Evolutionary conservation across 2,329 filamentous ascomycete species (phyloP).

Genomic region (Alternaria sp.): DNA sequence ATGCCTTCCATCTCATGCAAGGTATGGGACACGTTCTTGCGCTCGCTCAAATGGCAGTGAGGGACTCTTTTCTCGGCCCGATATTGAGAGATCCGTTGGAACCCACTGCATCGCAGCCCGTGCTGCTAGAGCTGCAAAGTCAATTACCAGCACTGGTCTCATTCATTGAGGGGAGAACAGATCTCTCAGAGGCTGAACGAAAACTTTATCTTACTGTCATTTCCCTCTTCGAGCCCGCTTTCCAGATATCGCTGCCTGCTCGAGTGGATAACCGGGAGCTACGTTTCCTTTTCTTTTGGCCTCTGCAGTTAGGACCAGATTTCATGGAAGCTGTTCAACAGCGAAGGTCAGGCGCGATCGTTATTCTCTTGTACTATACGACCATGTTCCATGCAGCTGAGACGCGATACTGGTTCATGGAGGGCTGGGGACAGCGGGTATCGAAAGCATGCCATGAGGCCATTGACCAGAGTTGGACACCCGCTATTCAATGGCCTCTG

Average conservation of each 20-base stretch:
- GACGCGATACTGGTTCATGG: conserved; percentile 49
- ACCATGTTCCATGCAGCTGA: conserved; percentile 44
- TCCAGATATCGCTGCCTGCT: conserved; percentile 29
- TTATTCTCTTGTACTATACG: conserved; percentile 49
- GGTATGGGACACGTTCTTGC: conserved; percentile 43
- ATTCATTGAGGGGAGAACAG: conserved; percentile 28
- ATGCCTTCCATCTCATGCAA: conserved; percentile 45
- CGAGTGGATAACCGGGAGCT: conserved; percentile 42
- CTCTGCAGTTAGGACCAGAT: conserved; percentile 40
- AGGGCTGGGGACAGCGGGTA: conserved; percentile 41
- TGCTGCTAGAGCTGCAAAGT: conserved; percentile 31
- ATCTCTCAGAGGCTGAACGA: conserved; percentile 26
- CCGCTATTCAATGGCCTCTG: conserved; percentile 34
- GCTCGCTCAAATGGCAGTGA: conserved; percentile 23
- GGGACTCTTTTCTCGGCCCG: conserved; percentile 31
- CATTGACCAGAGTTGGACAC: conserved; percentile 34
- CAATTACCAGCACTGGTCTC: conserved; percentile 26
- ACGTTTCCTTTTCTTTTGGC: conserved; percentile 48
- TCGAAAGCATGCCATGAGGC: conserved; percentile 29
- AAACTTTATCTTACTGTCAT: conserved; percentile 22
- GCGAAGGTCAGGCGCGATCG: conserved; percentile 43
- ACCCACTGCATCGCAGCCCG: conserved; percentile 33
- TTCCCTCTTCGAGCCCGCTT: conserved; percentile 23
- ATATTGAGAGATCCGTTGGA: conserved; percentile 27
- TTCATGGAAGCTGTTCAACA: conserved; percentile 43